Base-by-base conservation (phyloP, 345 rosid species). In the Erucastrum elatum region DNA sequence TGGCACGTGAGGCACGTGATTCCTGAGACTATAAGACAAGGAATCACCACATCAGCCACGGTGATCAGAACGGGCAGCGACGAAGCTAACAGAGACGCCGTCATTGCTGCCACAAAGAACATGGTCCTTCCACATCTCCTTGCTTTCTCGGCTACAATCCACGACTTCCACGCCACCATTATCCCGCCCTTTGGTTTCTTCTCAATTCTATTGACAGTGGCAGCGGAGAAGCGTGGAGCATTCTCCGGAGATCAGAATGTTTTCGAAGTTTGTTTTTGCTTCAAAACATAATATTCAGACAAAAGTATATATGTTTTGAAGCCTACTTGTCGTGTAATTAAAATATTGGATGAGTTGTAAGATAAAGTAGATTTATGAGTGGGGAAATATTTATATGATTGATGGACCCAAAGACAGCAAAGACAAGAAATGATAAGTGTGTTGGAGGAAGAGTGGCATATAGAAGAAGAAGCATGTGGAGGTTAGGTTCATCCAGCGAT, bases 51-150 rank as follows among this genome's bases (percentile, higher is more conserved):
- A 74, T 94, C 98, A 8, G 86, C 89, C 25, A 89, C 63, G 67
- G 97, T 88, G 79, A 92, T 94, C 60, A 94, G 84, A 68, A 94
- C 79, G 46, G 97, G 97, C 64, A 94, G 78, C 53, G 97, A 94
- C n/a, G 96, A 92, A 34, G 86, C 91, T 66, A 94, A 73, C 15
- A 94, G 86, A 75, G 98, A 94, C 31, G 87, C 91, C 75, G 84
- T 85, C 98, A 94, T 94, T 83, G 98, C 92, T 76, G 88, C 88
- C 82, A 94, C 82, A 81, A 94, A 94, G 79, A 90, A 92, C 68
- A 82, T 85, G 44, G 98, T 94, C 76, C 96, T 59, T 1, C 82
- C 53, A 66, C 87, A 84, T 80, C 98, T 88, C 76, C 87, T 76
- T 61, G 72, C 82, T 87, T 92, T 94, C 67, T 94, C 98, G 60